Conservation (phyloP, 805 yeast species). For the Yarrowia porcina region DNA sequence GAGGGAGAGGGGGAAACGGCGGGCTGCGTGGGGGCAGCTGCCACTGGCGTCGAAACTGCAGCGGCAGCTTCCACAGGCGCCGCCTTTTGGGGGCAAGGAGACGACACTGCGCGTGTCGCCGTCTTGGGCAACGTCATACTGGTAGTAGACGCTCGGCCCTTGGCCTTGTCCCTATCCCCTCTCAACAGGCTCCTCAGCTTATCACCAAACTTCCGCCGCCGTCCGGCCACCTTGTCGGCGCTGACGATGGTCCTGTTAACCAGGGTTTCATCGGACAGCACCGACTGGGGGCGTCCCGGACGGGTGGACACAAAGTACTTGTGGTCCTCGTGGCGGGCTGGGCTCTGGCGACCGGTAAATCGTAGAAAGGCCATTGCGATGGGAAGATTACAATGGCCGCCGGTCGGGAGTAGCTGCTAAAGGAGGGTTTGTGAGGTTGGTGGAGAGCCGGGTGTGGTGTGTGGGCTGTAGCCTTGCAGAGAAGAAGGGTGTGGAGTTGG, state of each 20-base stretch:
- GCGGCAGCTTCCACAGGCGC: neutral
- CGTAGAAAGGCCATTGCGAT: constrained; percentile 17
- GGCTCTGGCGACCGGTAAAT: constrained; percentile 27
- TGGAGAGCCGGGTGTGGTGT: neutral
- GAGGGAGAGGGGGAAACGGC: constrained; percentile 14
- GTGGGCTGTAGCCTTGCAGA: constrained; percentile 16
- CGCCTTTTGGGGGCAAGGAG: neutral
- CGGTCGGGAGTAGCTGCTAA: constrained; percentile 22
- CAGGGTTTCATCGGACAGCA: constrained; percentile 21
- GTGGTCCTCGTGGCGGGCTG: constrained; percentile 23
- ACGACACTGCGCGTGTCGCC: neutral
- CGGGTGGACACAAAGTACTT: constrained; percentile 24
- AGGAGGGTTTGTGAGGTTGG: neutral
- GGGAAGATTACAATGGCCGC: neutral
- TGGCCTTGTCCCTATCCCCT: constrained; percentile 7
- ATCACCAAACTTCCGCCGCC: constrained; percentile 25
- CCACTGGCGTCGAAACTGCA: neutral
- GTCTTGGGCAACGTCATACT: constrained; percentile 7
- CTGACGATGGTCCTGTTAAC: constrained; percentile 16
- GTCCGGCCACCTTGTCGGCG: constrained; percentile 25
- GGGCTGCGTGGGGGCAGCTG: neutral
- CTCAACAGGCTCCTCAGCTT: constrained; percentile 25
- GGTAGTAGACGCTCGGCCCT: no score
- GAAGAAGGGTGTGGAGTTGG: neutral
- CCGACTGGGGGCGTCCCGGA: constrained; percentile 15